These are phyloP conservation scores for Pythium aristosporum DNA, from an alignment of 352 stramenopile species.

Conservation along the genomic window DNA sequence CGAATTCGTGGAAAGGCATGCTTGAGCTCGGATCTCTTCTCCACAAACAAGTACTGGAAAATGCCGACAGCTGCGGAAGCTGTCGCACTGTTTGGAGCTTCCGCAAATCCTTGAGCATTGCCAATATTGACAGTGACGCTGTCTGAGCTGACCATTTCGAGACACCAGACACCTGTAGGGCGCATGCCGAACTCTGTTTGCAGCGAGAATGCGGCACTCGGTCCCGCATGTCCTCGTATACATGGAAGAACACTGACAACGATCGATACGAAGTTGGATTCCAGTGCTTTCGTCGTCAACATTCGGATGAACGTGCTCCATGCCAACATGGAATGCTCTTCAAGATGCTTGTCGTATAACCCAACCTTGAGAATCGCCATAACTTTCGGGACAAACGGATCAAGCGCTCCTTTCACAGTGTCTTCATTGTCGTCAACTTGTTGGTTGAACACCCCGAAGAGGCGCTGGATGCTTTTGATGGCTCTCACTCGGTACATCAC, in stretches of 20 bases:
- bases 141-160: slow-evolving; percentile 1
- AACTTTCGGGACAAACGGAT: slow-evolving; percentile 87
- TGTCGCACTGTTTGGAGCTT: slow-evolving; percentile 2
- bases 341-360: slow-evolving; percentile 51
- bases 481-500: slow-evolving; percentile 50
- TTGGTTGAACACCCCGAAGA: slow-evolving; percentile 64
- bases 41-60: slow-evolving; percentile 71
- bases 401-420: slow-evolving; percentile 48
- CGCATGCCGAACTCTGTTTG: neutral
- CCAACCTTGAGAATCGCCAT: slow-evolving; percentile 88
- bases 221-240: slow-evolving; percentile 26
- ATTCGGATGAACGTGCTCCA: slow-evolving; percentile 83
- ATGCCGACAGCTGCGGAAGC: slow-evolving; percentile 11
- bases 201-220: neutral
- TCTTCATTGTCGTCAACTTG: slow-evolving; percentile 28
- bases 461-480: slow-evolving; percentile 70
- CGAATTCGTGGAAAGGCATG: slow-evolving; percentile 63
- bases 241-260: slow-evolving; percentile 85
- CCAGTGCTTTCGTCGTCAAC: slow-evolving; percentile 76
- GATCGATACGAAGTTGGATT: slow-evolving; percentile 85
- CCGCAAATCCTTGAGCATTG: neutral
- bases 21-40: slow-evolving; percentile 58
- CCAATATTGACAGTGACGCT: neutral
- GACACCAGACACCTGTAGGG: slow-evolving; percentile 12
- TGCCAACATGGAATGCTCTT: slow-evolving; percentile 59